Base-by-base conservation (phyloP, 2,329 filamentous ascomycete species). In the Pleurostoma richardsiae region DNA sequence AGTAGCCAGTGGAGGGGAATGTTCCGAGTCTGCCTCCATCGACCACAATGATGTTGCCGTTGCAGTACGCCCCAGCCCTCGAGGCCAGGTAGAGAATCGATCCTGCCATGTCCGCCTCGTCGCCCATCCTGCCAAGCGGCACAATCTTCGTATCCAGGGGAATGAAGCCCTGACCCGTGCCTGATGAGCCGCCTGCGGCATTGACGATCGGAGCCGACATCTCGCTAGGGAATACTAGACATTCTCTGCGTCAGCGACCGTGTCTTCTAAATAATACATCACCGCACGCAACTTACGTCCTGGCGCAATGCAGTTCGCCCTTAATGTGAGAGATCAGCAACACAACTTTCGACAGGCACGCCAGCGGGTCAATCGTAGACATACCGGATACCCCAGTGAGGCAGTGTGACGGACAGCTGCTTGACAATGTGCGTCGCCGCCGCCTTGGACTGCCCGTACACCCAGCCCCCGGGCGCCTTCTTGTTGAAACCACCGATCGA, bases 371-470 rank as follows among this genome's bases (percentile, higher is more conserved):
- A n/a, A 11, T 7, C 19, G 28, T 5, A 30, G 2, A 52, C 49
- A 30, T 28, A 56, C 54, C 57, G 53, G 43, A 92, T 77, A 5
- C 77, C 71, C 55, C 80, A 80, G 53, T 79, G 78, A 31, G 78
- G 75, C 53, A 90, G 72, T 56, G 83, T 76, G n/a, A 79, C 76
- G 7, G 80, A 80, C 60, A 91, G 74, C 59, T 87, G 77, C 65
- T 89, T 90, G 7, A 83, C 82, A 38, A 90, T 65, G 52, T 90
- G 83, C 6, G 85, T 85, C 0, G 83, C 82, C 0, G 82, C 88
- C 1, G 85, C 87, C 68, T 94, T 94, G 50, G 81, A 85, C 19
- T 87, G 79, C 11, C 87, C 88, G 62, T 94, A 94, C 0, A 83
- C 81, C 64, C 84, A 91, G 31, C 90, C 88, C 27, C 86, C 85